Conservation (phyloP, 1,284 basidiomycete genomes). For the Boletus semigastroideus region DNA sequence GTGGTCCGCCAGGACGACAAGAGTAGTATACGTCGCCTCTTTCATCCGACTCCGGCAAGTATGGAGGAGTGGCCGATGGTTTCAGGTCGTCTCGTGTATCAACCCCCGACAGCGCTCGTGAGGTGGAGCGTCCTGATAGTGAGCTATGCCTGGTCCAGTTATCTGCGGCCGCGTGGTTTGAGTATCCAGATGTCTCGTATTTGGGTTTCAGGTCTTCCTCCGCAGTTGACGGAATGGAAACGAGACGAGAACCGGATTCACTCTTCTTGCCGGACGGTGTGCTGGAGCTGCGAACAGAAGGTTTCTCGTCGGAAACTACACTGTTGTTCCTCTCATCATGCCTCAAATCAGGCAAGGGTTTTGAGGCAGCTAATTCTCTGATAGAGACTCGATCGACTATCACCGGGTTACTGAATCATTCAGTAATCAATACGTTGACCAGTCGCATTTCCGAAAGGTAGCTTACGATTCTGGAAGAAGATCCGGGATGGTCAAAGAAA, state of each 20-base stretch:
- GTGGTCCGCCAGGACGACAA: conserved; percentile 61
- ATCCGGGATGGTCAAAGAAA: conserved; percentile 22
- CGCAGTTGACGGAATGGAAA: conserved; percentile 9
- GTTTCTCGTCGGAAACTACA: conserved; percentile 7
- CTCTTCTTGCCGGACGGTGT: conserved; percentile 17
- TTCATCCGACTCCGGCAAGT: conserved; percentile 45
- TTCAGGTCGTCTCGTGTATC: conserved; percentile 44
- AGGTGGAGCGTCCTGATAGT: conserved; percentile 14
- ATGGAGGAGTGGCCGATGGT: conserved; percentile 52
- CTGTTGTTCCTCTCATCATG: not conserved
- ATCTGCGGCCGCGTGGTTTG: conserved; percentile 3
- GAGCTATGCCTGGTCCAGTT: conserved; percentile 7
- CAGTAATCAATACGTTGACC: not conserved
- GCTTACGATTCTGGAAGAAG: conserved; percentile 18
- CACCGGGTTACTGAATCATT: conserved; percentile 6
- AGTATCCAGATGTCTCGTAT: conserved; percentile 9
- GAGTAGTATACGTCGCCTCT: conserved; percentile 54
- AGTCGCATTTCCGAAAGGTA: not conserved
- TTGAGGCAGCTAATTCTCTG: conserved; percentile 9
- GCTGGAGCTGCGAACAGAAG: conserved; percentile 7
- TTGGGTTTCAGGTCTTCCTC: conserved; percentile 29
- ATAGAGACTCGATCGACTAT: not conserved
- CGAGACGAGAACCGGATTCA: conserved; percentile 4
- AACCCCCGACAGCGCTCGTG: conserved; percentile 27
- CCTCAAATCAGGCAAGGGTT: not conserved